Percentiles rank a stretch among this genome's conserved stretches.
These are phyloP conservation scores for Cicer cuneatum DNA, from an alignment of 306 rosid genomes.

Conservation along the genomic window DNA sequence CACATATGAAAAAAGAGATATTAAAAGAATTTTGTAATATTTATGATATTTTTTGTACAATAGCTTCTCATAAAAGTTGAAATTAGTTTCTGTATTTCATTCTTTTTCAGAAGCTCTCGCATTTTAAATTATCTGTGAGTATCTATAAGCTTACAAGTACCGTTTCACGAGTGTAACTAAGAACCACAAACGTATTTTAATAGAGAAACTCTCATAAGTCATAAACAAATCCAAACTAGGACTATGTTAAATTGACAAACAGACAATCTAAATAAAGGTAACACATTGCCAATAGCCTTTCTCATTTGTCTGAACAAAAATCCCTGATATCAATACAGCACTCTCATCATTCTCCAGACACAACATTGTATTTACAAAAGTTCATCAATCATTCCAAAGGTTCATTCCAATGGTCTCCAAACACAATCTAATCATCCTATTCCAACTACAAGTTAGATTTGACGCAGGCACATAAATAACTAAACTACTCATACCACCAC, in stretches of 20 bases:
- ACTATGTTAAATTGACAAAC: neutral
- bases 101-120: neutral
- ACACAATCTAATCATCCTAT: neutral
- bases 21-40: neutral
- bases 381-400: neutral
- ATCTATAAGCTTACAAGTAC: neutral
- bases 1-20: neutral
- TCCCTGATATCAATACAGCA: neutral
- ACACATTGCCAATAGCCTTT: neutral
- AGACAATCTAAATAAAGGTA: neutral
- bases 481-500: neutral
- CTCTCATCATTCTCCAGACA: slow-evolving; percentile 12
- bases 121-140: neutral
- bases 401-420: neutral
- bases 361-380: neutral
- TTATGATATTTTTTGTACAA: neutral
- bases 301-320: neutral
- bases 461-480: neutral
- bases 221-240: neutral
- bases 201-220: neutral
- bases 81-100: neutral
- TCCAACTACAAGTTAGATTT: neutral
- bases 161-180: neutral
- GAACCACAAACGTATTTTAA: neutral
- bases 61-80: neutral